phyloP scores from a whole-genome alignment of 1,284 basidiomycete genomes.

The Trichosporon sp. region DNA sequence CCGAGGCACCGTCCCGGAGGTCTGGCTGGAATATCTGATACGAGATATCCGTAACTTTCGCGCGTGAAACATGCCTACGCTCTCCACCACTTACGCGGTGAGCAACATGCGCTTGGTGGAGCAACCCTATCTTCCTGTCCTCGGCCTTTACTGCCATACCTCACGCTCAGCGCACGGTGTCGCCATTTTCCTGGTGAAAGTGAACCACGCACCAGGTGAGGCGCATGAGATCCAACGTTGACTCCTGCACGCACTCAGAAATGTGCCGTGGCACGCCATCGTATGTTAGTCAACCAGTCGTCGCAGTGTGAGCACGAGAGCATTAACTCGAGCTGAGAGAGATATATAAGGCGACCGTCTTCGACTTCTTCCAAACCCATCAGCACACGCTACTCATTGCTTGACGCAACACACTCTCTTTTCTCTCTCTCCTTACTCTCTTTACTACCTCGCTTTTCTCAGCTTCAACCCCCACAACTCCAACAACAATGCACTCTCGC shows the following conservation, averaged over 20 bases:
- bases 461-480: not conserved
- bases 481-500: not conserved
- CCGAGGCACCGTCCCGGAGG: slow-evolving; percentile 1
- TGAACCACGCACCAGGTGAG: too few species aligned
- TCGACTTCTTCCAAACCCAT: not conserved
- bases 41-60: not conserved
- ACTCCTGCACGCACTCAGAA: not conserved
- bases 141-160: not conserved
- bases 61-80: not conserved
- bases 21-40: not conserved
- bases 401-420: slow-evolving; percentile 1
- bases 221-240: not conserved
- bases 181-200: not conserved
- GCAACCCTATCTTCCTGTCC: not conserved
- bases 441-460: not conserved
- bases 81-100: not conserved
- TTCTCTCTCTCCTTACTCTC: not conserved
- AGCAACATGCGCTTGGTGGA: not conserved
- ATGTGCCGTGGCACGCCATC: not conserved
- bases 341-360: not conserved
- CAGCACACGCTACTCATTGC: not conserved
- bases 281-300: not conserved
- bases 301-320: not conserved
- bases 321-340: not conserved
- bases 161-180: not conserved